Evolutionary conservation across 2,329 filamentous ascomycete species (phyloP), one percentile per base, ranked within the genome.

Genomic region (Gnomoniopsis sp.): DNA sequence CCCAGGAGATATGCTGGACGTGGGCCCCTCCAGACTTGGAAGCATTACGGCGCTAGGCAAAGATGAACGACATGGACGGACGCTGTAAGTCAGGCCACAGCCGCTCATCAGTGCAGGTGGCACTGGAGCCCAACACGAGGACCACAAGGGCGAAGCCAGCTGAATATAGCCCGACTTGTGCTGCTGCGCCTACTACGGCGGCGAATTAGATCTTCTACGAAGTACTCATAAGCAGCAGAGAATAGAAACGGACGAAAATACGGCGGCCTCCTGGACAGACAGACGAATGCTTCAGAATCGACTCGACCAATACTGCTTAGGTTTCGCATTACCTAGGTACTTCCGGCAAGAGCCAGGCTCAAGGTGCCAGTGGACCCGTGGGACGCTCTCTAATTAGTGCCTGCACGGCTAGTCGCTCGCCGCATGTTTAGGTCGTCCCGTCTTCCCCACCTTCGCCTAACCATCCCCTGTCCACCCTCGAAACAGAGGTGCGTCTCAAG

Each of bases 371-470:
- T 30, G 26, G 26, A 30, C 26, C 26, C 26, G 4, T 30, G 26
- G 26, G 26, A 30, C 26, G 8, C 26, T 30, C 8, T 30, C 4
- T 30, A 30, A 30, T 30, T 30, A 30, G 26, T 30, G 26, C 26
- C 26, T 30, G 26, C 26, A 30, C 26, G 26, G 26, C 26, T 30
- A 4, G 26, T 30, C 8, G 4, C 26, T 30, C 26, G 26, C 26
- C 26, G 49, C 36, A 53, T 52, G 59, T 56, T 61, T 52, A 49
- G 46, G n/a, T 51, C 52, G 22, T 55, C 22, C 22, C 34, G 49
- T 38, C 57, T 49, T 56, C 59, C 48, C 26, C 26, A 30, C 26
- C 26, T 8, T 30, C 26, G 26, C 26, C 26, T 30, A 30, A 30
- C 26, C 8, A 8, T 30, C 26, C 26, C 26, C 26, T 30, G 26